Evolutionary conservation across 2,329 filamentous ascomycete genomes (phyloP), one percentile per base, ranked within the genome.

Genomic region (Beauveria brongniartii): DNA sequence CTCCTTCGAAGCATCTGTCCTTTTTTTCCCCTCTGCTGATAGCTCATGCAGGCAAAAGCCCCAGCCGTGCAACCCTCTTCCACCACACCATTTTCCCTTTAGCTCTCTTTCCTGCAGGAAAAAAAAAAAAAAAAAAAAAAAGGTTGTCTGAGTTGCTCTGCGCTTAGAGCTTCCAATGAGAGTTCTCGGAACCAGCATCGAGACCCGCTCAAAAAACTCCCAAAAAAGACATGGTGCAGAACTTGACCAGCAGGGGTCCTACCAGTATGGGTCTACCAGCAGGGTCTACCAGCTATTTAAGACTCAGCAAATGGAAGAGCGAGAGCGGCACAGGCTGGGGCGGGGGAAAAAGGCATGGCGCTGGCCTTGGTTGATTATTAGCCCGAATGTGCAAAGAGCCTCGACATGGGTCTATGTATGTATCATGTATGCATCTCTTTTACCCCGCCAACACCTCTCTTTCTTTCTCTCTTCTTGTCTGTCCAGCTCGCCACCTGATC

Each of bases 121-220:
- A 22, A 22, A 22, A 22, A 22, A 22, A 22, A 22, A 22, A 22
- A 22, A 22, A 26, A 26, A 26, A 26, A 28, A 30, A 30, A 30
- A 30, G 28, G 28, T 30, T 30, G 30, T 34, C 30, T 40, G 26
- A 51, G 24, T 59, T 59, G 18, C 26, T 59, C 26, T 59, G 56
- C 56, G 56, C 56, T 59, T 59, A 59, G 37, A 59, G 56, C 55
- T 43, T 37, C 47, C 48, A 59, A 59, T 59, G 12, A 48, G 3
- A 6, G n/a, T 16, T 16, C 30, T 3, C 7, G 20, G 20, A 48
- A n/a, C 26, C 41, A 41, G 54, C 10, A 48, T 24, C 8, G 5
- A 44, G 55, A 26, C 44, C 43, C 43, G 44, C 55, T 50, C n/a
- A n/a, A 9, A 30, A 7, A 12, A 12, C 28, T 50, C 44, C 56